phyloP scores from a whole-genome alignment of 1,284 basidiomycete genomes.

The Pseudozyma tsukubaensis region DNA sequence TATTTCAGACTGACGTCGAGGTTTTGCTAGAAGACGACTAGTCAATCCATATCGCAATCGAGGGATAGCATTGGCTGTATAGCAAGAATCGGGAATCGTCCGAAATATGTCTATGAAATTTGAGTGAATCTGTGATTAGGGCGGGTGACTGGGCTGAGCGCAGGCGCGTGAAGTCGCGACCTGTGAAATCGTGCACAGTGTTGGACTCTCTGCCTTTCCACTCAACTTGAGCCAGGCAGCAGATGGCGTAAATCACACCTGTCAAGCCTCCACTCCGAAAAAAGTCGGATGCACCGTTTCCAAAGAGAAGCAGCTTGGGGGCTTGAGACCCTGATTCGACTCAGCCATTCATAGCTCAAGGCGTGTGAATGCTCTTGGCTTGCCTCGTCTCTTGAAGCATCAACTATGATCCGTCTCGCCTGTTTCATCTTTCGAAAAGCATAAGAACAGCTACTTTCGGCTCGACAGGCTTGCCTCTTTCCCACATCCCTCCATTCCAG shows the following conservation, averaged over 20 bases:
- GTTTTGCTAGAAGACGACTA: slow-evolving; percentile 35
- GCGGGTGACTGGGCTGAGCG: neutral
- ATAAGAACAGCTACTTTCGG: too few relatives aligned
- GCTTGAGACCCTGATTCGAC: slow-evolving; percentile 8
- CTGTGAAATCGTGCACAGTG: neutral
- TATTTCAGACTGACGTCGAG: slow-evolving; percentile 51
- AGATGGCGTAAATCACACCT: neutral
- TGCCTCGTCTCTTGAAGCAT: too few relatives aligned
- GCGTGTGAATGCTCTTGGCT: too few relatives aligned
- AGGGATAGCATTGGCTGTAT: neutral
- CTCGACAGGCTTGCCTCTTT: neutral
- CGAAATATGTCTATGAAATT: neutral
- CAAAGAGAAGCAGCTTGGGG: neutral
- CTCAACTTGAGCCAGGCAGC: neutral
- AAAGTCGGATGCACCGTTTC: slow-evolving; percentile 10
- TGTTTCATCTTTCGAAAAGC: too few relatives aligned
- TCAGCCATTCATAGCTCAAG: slow-evolving; percentile 8
- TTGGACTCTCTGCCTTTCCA: neutral
- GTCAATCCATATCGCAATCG: neutral
- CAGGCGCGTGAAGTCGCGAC: slow-evolving; percentile 15
- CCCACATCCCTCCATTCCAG: neutral
- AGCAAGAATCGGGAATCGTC: too few relatives aligned
- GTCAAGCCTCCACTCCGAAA: slow-evolving; percentile 21
- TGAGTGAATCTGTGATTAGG: neutral
- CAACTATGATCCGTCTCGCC: too few relatives aligned